Conservation (phyloP, 192 early-diverging fungal genomes). For the Podila verticillata region DNA sequence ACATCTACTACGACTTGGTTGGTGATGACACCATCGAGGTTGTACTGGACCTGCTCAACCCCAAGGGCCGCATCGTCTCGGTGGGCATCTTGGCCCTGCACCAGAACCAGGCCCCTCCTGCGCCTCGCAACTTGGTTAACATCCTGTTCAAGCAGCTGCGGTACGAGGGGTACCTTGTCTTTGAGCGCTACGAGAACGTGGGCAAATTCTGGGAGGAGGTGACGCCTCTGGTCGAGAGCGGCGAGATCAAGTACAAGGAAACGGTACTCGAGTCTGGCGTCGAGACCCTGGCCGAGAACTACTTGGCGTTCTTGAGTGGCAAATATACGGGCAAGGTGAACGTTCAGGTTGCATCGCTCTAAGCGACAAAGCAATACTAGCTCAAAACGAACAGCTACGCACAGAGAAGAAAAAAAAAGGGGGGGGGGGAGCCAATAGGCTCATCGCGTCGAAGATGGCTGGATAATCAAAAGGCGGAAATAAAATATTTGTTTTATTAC, state of each 20-base stretch:
- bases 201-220: constrained; percentile 25
- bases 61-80: constrained; percentile 10
- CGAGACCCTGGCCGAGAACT: constrained; percentile 12
- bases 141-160: constrained; percentile 35
- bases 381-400: too few relatives aligned
- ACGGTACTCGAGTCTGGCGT: not conserved
- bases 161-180: constrained; percentile 29
- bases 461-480: too few relatives aligned
- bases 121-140: constrained; percentile 22
- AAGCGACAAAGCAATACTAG: too few relatives aligned
- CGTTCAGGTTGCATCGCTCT: constrained; percentile 13
- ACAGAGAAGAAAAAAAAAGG: too few relatives aligned
- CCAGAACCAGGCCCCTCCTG: constrained; percentile 10
- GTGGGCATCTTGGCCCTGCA: constrained; percentile 22
- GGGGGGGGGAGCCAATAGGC: too few relatives aligned
- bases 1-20: constrained; percentile 91
- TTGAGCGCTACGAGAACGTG: constrained; percentile 18
- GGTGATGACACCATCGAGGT: constrained; percentile 55
- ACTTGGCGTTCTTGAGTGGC: constrained; percentile 21
- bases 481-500: too few relatives aligned
- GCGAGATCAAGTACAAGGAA: constrained; percentile 32
- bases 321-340: constrained; percentile 27
- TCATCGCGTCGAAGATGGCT: too few relatives aligned
- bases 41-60: constrained; percentile 31
- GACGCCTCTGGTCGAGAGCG: constrained; percentile 26